These are phyloP conservation scores for Amanita polypyramis DNA, from an alignment of 768 basidiomycete genomes.

Conservation along the genomic window DNA sequence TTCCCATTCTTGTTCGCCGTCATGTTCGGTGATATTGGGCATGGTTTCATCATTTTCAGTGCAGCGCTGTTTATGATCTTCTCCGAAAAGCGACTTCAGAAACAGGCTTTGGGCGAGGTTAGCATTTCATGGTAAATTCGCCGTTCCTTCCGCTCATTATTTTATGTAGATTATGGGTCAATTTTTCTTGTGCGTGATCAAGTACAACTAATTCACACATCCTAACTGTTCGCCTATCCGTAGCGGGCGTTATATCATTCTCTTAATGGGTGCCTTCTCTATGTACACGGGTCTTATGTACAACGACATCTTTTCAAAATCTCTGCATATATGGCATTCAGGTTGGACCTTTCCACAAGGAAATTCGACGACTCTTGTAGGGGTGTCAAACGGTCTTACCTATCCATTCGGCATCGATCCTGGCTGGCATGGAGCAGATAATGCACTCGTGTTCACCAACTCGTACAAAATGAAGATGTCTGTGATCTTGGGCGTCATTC, in stretches of 20 bases:
- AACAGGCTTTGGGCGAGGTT: constrained; percentile 66
- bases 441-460: constrained; percentile 88
- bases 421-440: constrained; percentile 89
- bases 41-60: constrained; percentile 73
- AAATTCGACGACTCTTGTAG: constrained; percentile 34
- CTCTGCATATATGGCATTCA: constrained; percentile 78
- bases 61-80: constrained; percentile 80
- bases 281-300: constrained; percentile 96
- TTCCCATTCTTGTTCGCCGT: constrained; percentile 99
- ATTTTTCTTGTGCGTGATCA: constrained; percentile 78
- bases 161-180: constrained; percentile 59
- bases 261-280: constrained; percentile 96
- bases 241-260: constrained; percentile 96
- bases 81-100: constrained; percentile 71
- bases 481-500: constrained; percentile 89
- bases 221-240: constrained; percentile 11
- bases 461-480: constrained; percentile 99
- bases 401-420: constrained; percentile 96
- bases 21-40: constrained; percentile 99
- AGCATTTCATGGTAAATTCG: constrained; percentile 13
- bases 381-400: constrained; percentile 48
- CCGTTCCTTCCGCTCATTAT: constrained; percentile 7
- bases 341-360: constrained; percentile 71
- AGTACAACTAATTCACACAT: background rate
- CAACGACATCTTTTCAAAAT: constrained; percentile 97